Base-by-base conservation (phyloP, 768 basidiomycete genomes). In the Rhodotorula diobovata region DNA sequence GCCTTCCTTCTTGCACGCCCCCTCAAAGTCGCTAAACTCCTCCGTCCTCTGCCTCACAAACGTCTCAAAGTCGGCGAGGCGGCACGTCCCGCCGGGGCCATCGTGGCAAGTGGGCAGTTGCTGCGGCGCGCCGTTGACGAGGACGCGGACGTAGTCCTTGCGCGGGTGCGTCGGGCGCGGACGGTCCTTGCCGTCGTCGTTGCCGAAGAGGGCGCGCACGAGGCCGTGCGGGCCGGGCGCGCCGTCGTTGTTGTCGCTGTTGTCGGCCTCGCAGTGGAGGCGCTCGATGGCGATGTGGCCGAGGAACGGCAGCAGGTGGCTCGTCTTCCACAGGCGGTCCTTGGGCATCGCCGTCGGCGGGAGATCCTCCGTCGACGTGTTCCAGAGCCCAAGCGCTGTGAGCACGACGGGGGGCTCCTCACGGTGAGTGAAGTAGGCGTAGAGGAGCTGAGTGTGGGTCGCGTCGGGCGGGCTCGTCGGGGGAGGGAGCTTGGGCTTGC, bases 231-330 rank as follows among this genome's bases (percentile, higher is more conserved):
- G n/a, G n/a, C n/a, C n/a, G n/a, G n/a, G n/a, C n/a, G n/a, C n/a
- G n/a, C n/a, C n/a, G n/a, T n/a, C n/a, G n/a, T 30, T 10, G 51
- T 53, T n/a, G 14, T 54, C 48, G 51, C 30, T n/a, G 14, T 54
- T 28, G 23, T 54, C 30, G 28, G 54, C 12, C 20, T 67, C 46
- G 64, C 78, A 79, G 28, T 68, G 39, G 70, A 81, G 79, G 30
- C 80, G 72, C 71, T 83, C 82, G 34, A 83, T 73, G 15, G 81
- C 79, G 61, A 83, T 76, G 68, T 82, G 80, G 21, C 82, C 81
- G 30, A 83, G 75, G 80, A 82, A 83, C 3, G 82, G 80, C 16
- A 81, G 74, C 34, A 82, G 72, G 58, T 81, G 79, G 37, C 78
- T 79, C n/a, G 81, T 81, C 62, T 80, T 76, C 81, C 81, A 83